Evolutionary conservation across 495 filamentous ascomycete genomes (phyloP).

Genomic region (Neurospora terricola): DNA sequence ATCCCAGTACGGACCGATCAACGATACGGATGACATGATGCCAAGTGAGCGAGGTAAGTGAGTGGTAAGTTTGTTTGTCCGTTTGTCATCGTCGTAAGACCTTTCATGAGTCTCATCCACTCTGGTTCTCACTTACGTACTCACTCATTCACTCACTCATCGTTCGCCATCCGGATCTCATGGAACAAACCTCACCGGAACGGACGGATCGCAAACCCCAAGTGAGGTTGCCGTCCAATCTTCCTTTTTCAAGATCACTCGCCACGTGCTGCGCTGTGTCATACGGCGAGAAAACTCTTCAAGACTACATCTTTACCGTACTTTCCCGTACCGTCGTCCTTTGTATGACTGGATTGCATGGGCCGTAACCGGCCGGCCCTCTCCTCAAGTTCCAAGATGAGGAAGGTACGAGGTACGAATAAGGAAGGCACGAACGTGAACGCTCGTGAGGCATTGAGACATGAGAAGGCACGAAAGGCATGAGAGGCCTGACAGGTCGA

Average conservation of each 20-base stretch:
- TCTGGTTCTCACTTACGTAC: background rate
- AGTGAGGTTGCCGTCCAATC: background rate
- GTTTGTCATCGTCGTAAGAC: background rate
- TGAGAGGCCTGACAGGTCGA: background rate
- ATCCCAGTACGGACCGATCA: background rate
- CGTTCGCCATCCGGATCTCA: background rate
- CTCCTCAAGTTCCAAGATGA: background rate
- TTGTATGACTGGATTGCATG: background rate
- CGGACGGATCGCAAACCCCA: background rate
- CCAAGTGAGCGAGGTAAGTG: background rate
- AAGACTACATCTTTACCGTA: too few relatives aligned
- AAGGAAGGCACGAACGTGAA: background rate
- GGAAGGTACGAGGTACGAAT: background rate
- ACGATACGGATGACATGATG: background rate
- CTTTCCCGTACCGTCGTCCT: background rate
- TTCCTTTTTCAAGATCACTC: background rate
- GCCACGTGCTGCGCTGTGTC: background rate
- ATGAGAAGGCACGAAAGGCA: background rate
- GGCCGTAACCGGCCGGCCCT: background rate
- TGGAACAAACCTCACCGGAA: background rate
- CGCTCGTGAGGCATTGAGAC: background rate
- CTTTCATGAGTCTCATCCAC: background rate
- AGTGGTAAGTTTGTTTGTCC: background rate
- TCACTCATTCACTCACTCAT: background rate
- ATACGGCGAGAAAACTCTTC: background rate